Conservation (phyloP, 2,329 filamentous ascomycete genomes). For the Leptographium galeiforme region DNA sequence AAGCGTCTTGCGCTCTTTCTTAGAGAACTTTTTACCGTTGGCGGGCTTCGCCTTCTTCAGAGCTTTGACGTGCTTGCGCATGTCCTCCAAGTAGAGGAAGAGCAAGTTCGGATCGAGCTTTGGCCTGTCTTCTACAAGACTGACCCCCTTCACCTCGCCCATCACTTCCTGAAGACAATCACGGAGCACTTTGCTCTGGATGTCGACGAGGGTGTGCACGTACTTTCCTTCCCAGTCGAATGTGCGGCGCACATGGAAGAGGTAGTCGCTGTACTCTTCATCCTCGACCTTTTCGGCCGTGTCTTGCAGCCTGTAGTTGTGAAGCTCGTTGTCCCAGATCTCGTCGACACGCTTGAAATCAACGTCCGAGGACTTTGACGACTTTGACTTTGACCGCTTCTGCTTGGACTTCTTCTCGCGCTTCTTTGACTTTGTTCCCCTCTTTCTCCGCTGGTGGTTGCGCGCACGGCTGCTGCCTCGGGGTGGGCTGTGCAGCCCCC, state of each 20-base stretch:
- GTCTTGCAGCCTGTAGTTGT: constrained; percentile 41
- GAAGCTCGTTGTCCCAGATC: constrained; percentile 36
- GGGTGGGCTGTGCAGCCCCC: no score
- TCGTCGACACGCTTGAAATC: constrained; percentile 40
- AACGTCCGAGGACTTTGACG: constrained; percentile 10
- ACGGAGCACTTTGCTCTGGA: constrained; percentile 69
- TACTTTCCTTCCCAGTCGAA: constrained; percentile 82
- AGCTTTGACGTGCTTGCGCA: constrained; percentile 49
- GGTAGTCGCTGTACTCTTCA: constrained; percentile 59
- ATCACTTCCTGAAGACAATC: constrained; percentile 59
- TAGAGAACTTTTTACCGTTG: constrained; percentile 40
- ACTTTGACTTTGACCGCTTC: constrained; percentile 10
- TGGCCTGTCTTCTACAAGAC: constrained; percentile 67
- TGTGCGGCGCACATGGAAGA: constrained; percentile 70
- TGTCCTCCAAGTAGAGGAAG: constrained; percentile 66
- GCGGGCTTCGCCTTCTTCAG: constrained; percentile 44
- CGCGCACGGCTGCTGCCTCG: no score
- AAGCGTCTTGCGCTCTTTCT: constrained; percentile 45
- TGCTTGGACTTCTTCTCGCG: neutral
- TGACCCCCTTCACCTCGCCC: constrained; percentile 65
- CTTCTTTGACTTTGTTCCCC: no score
- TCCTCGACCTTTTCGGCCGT: constrained; percentile 31
- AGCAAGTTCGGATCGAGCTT: constrained; percentile 58
- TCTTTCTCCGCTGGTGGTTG: no score
- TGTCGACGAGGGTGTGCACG: constrained; percentile 58